These are phyloP conservation scores for Lagenidium giganteum DNA, from an alignment of 352 stramenopile genomes.

Conservation along the genomic window DNA sequence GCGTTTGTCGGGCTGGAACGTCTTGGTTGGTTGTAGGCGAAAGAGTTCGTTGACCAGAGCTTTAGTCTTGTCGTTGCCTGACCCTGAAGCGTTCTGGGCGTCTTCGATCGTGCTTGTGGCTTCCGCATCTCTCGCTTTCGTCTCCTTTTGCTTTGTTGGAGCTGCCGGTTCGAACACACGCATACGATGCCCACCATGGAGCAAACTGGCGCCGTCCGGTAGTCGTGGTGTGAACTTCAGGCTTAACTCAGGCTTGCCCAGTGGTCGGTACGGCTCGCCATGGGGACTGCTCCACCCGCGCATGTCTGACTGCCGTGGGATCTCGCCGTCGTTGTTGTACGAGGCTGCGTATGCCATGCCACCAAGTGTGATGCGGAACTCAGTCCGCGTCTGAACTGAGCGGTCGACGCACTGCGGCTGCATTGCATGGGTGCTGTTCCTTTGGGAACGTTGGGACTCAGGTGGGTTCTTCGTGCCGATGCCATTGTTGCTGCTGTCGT, in stretches of 20 bases:
- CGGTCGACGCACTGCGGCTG: slow-evolving; percentile 21
- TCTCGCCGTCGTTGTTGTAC: neutral
- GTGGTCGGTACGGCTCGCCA: slow-evolving; percentile 58
- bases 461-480: too few relatives aligned
- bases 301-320: slow-evolving; percentile 8
- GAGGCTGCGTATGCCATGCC: too few relatives aligned
- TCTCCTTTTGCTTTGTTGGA: neutral
- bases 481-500: too few relatives aligned
- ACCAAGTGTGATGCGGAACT: slow-evolving; percentile 56
- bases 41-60: neutral
- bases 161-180: slow-evolving; percentile 12
- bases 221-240: slow-evolving; percentile 66
- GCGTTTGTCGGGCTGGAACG: slow-evolving; percentile 27
- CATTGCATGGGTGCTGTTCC: too few relatives aligned
- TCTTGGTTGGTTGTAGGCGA: neutral
- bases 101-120: neutral
- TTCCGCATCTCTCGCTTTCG: slow-evolving; percentile 3
- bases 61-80: neutral
- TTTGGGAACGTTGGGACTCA: too few relatives aligned
- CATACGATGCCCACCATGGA: slow-evolving; percentile 30
- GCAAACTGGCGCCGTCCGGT: slow-evolving; percentile 21
- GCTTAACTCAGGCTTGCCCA: slow-evolving; percentile 58
- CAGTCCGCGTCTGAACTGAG: slow-evolving; percentile 41
- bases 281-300: slow-evolving; percentile 67
- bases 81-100: too few relatives aligned